These are phyloP conservation scores for Haplographium delicatum DNA, from an alignment of 495 filamentous ascomycete genomes.

Conservation along the genomic window DNA sequence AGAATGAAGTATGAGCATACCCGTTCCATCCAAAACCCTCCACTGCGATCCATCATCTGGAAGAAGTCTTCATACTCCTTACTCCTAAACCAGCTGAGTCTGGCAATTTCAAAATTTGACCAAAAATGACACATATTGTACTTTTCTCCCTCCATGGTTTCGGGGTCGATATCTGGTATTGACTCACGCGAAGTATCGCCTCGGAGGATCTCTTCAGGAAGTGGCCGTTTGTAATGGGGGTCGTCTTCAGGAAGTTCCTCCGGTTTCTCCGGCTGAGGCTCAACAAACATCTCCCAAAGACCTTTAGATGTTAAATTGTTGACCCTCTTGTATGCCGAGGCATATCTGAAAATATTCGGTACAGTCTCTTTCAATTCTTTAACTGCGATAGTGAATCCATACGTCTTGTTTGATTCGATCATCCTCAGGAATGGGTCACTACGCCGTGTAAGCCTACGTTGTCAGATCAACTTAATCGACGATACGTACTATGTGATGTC, in stretches of 20 bases:
- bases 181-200: constrained; percentile 67
- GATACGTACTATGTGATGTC: constrained; percentile 92
- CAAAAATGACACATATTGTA: constrained; percentile 99
- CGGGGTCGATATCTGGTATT: constrained; percentile 76
- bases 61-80: constrained; percentile 98
- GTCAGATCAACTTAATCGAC: background rate
- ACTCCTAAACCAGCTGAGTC: constrained; percentile 91
- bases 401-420: constrained; percentile 90
- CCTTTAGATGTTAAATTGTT: constrained; percentile 89
- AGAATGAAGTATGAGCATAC: constrained; percentile 46
- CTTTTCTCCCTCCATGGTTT: constrained; percentile 93
- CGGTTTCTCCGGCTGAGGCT: constrained; percentile 53
- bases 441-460: constrained; percentile 16
- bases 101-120: constrained; percentile 99
- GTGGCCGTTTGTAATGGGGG: constrained; percentile 61
- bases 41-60: constrained; percentile 97
- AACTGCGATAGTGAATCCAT: constrained; percentile 98
- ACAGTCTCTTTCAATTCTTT: constrained; percentile 98
- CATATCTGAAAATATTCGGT: constrained; percentile 98
- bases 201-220: constrained; percentile 79
- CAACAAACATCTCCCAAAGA: constrained; percentile 98
- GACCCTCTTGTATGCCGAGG: constrained; percentile 95
- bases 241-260: constrained; percentile 47
- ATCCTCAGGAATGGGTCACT: constrained; percentile 96
- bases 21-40: constrained; percentile 98